Percentiles rank a stretch among this genome's conserved stretches.
These are phyloP conservation scores for Pseudotulostoma volvatum DNA, from an alignment of 495 filamentous ascomycete species.

Conservation along the genomic window DNA sequence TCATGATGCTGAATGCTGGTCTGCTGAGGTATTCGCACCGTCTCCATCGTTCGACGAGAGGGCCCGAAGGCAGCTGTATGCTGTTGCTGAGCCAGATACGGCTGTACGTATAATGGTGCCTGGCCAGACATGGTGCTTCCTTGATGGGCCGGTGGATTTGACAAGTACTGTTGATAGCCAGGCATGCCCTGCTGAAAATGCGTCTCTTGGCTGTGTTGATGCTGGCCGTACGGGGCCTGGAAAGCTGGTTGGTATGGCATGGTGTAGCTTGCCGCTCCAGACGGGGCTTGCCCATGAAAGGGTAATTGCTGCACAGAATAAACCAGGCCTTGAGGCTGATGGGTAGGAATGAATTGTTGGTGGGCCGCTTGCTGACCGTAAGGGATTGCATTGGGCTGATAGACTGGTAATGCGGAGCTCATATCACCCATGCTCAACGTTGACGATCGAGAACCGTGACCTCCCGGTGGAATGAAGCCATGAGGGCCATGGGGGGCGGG, in stretches of 20 bases:
- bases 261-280: conserved; percentile 14
- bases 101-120: conserved; percentile 10
- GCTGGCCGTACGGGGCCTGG: conserved; percentile 14
- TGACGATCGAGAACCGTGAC: conserved; percentile 16
- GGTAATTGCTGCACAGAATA: conserved; percentile 23
- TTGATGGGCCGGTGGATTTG: conserved; percentile 8
- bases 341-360: conserved; percentile 17
- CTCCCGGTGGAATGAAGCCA: conserved; percentile 8
- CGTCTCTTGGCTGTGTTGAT: conserved; percentile 9
- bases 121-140: conserved; percentile 11
- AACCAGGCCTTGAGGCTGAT: conserved; percentile 15
- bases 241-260: conserved; percentile 17
- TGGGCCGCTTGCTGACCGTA: conserved; percentile 17
- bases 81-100: conserved; percentile 15
- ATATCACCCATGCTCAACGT: conserved; percentile 32
- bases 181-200: conserved; percentile 14
- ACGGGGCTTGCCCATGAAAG: conserved; percentile 16
- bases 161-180: conserved; percentile 16
- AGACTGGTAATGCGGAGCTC: conserved; percentile 28
- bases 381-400: conserved; percentile 14
- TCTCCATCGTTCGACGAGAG: conserved; percentile 3
- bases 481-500: conserved; percentile 8
- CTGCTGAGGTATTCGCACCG: conserved; percentile 5
- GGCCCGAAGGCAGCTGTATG: conserved; percentile 12
- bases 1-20: conserved; percentile 1